Base-by-base conservation (phyloP, 2,329 filamentous ascomycete genomes). In the Trichoderma oligosporum region DNA sequence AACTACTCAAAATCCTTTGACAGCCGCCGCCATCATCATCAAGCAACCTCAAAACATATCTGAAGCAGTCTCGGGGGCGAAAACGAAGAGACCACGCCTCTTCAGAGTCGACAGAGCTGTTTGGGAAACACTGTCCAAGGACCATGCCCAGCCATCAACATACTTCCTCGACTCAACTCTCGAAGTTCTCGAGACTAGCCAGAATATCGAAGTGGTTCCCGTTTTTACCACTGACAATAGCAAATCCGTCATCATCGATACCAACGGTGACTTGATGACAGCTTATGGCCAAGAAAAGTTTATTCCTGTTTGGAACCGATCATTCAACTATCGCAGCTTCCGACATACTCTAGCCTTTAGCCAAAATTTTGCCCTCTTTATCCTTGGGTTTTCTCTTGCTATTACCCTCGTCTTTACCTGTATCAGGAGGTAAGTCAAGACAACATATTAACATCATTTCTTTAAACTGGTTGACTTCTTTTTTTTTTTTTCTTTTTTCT, bases 211-310 rank as follows among this genome's bases (percentile, higher is more conserved):
- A 12, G 24, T 39, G 3, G 51, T 61, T 1, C 62, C 61, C 11
- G 63, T 64, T 47, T 64, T 61, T 36, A 20, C 57, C 11, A n/a
- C 25, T 25, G 42, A 45, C 36, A 42, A 51, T 7, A 54, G 47
- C 18, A 47, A 45, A 7, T 46, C 42, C 24, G 59, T 58, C 55
- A 60, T 62, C 35, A 38, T 57, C 11, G 61, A 66, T 18, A 22
- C 49, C 42, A 60, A 63, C n/a, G 61, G 60, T 36, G 59, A 64
- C 1, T 4, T 64, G 20, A 41, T 64, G 46, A 31, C 60, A 2
- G 24, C 57, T 4, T 56, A 57, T 25, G 57, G 45, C 25, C 54
- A 36, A 16, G 46, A 53, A 3, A 57, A 57, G 52, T 56, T 56
- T 12, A 29, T 56, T 20, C 57, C 57, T 11, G 31, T 59, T 18